A percentile compares a stretch with the other conserved stretches of the same genome.
These are phyloP conservation scores for Rhododendron williamsianum DNA, from an alignment of 148 eudicot species.

Conservation along the genomic window DNA sequence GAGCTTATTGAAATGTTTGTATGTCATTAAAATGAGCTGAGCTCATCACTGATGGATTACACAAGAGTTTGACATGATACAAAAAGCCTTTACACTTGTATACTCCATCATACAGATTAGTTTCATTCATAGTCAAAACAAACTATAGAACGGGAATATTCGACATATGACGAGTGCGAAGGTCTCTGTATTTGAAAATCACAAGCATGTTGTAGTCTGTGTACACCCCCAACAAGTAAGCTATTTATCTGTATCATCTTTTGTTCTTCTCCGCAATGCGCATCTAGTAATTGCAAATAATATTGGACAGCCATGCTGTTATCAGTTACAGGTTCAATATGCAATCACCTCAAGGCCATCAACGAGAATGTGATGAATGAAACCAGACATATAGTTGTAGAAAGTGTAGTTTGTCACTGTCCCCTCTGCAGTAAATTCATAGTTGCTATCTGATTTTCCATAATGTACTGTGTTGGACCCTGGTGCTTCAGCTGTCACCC, in stretches of 20 bases:
- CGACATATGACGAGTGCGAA: not conserved
- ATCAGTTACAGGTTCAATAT: not conserved
- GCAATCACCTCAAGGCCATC: slow-evolving; percentile 66
- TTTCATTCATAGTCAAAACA: not conserved
- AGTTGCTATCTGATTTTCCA: slow-evolving; percentile 65
- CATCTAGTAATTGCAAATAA: not conserved
- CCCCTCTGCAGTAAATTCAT: slow-evolving; percentile 54
- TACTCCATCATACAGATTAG: not conserved
- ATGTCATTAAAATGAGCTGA: not conserved
- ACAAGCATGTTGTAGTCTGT: not conserved
- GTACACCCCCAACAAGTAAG: not conserved
- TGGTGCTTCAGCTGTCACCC: slow-evolving; percentile 91
- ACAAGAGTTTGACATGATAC: not conserved
- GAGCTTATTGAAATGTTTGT: not conserved
- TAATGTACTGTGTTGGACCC: slow-evolving; percentile 66
- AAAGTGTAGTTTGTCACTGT: slow-evolving; percentile 69
- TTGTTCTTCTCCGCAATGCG: not conserved
- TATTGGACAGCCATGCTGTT: not conserved
- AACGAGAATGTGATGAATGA: slow-evolving; percentile 75
- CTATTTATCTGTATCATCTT: not conserved
- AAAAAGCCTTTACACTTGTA: not conserved
- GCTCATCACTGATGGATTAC: not conserved
- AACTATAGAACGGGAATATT: not conserved
- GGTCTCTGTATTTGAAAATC: not conserved
- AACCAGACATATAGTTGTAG: slow-evolving; percentile 75